phyloP scores from a whole-genome alignment of 371 early-diverging fungal species.

The Mucor lusitanicus region DNA sequence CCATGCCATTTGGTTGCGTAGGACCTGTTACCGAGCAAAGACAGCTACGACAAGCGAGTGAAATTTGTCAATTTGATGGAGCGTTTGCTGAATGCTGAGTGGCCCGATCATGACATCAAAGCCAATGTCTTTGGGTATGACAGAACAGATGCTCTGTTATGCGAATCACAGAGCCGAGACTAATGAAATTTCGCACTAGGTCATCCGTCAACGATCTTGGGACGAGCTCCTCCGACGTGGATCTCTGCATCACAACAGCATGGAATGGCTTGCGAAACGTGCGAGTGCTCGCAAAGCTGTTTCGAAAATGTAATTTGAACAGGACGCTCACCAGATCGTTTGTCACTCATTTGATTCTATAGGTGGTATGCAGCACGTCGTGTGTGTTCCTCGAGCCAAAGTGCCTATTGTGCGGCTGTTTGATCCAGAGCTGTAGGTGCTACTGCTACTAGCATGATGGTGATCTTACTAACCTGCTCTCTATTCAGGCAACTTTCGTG shows the following conservation, averaged over 20 bases:
- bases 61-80: slow-evolving; percentile 60
- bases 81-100: slow-evolving; percentile 56
- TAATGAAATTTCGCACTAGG: slow-evolving; percentile 21
- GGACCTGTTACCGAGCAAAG: slow-evolving; percentile 57
- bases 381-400: slow-evolving; percentile 60
- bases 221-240: slow-evolving; percentile 60
- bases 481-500: slow-evolving; percentile 58
- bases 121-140: slow-evolving; percentile 66
- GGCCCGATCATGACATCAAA: slow-evolving; percentile 58
- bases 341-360: background rate
- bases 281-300: slow-evolving; percentile 41
- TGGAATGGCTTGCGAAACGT: slow-evolving; percentile 53
- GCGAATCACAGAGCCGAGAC: background rate
- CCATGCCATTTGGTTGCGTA: background rate
- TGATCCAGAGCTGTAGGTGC: slow-evolving; percentile 59
- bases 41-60: slow-evolving; percentile 56
- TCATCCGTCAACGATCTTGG: slow-evolving; percentile 62
- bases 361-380: slow-evolving; percentile 61
- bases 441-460: background rate
- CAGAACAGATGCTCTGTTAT: background rate
- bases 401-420: slow-evolving; percentile 67
- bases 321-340: background rate
- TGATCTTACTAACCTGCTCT: background rate
- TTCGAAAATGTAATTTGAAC: slow-evolving; percentile 30
- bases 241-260: slow-evolving; percentile 60